These are phyloP conservation scores for bread wheat (Triticum aestivum) DNA, from an alignment of 176 grass and related monocot species.

Conservation along the genomic window DNA sequence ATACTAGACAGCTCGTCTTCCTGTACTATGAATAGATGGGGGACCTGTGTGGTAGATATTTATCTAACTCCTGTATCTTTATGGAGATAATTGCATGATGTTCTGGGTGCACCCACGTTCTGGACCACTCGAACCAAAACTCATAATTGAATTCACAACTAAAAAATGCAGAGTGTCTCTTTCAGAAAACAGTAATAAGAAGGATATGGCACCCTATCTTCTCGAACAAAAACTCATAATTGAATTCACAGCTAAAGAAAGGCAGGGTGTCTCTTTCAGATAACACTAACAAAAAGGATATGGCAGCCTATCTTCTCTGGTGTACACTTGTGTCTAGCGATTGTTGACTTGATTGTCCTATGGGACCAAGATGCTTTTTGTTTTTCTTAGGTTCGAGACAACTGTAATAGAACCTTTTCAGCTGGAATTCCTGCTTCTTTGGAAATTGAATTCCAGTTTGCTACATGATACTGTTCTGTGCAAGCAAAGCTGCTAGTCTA, in stretches of 20 bases:
- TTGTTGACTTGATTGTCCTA: conserved; percentile 2
- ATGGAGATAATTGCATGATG: background rate
- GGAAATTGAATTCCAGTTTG: background rate
- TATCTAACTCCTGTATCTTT: background rate
- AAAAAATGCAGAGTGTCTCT: background rate
- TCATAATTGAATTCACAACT: background rate
- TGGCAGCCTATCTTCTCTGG: background rate
- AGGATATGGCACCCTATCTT: background rate
- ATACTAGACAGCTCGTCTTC: background rate
- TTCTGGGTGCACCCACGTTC: background rate
- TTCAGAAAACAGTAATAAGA: background rate
- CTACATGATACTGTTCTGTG: background rate
- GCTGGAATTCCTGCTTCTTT: conserved; percentile 8
- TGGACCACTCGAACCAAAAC: background rate
- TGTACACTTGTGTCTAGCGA: background rate
- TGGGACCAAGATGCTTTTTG: conserved; percentile 19
- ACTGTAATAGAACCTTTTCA: background rate
- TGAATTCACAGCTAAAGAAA: background rate
- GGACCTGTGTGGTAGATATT: background rate
- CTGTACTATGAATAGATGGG: background rate
- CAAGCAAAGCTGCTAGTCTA: background rate
- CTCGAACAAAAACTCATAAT: background rate
- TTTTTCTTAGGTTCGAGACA: conserved; percentile 12
- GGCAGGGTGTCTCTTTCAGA: background rate
- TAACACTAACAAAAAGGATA: background rate